Percentiles rank a stretch among this genome's conserved stretches.
Evolutionary conservation across 495 filamentous ascomycete genomes (phyloP).

Genomic region (Penicillium flavigenum): DNA sequence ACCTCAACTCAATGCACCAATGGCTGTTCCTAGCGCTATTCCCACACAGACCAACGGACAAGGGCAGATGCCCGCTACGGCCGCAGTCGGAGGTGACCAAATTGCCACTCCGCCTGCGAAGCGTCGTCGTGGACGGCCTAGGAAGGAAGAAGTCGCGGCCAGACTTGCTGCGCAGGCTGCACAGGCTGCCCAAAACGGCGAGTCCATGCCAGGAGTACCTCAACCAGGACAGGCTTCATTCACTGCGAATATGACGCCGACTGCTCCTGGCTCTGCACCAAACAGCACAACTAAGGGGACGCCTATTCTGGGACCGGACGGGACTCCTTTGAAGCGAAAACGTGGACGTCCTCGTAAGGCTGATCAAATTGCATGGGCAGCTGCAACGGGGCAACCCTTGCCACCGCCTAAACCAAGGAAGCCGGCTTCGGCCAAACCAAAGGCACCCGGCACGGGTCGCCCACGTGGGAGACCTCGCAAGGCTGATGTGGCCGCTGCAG

Average conservation of each 20-base stretch:
- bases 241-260: conserved; percentile 25
- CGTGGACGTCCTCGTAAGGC: conserved; percentile 45
- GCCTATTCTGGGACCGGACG: conserved; percentile 33
- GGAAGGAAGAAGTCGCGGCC: conserved; percentile 31
- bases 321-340: conserved; percentile 37
- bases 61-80: conserved; percentile 3
- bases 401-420: conserved; percentile 23
- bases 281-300: conserved; percentile 8
- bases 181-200: conserved; percentile 19
- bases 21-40: background rate
- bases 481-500: conserved; percentile 39
- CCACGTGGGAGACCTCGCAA: conserved; percentile 44
- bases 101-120: conserved; percentile 15
- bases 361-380: conserved; percentile 33
- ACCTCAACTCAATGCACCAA: background rate
- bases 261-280: conserved; percentile 10
- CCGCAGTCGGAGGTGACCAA: conserved; percentile 8
- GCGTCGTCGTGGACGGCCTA: conserved; percentile 32
- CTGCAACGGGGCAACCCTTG: conserved; percentile 28
- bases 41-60: conserved; percentile 24
- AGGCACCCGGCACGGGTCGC: conserved; percentile 37
- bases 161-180: conserved; percentile 26
- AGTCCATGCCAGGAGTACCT: conserved; percentile 10
- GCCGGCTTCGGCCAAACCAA: conserved; percentile 25
- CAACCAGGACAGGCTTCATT: conserved; percentile 29